Conservation (phyloP, 2,329 filamentous ascomycete species). For the Penicillium sp. region DNA sequence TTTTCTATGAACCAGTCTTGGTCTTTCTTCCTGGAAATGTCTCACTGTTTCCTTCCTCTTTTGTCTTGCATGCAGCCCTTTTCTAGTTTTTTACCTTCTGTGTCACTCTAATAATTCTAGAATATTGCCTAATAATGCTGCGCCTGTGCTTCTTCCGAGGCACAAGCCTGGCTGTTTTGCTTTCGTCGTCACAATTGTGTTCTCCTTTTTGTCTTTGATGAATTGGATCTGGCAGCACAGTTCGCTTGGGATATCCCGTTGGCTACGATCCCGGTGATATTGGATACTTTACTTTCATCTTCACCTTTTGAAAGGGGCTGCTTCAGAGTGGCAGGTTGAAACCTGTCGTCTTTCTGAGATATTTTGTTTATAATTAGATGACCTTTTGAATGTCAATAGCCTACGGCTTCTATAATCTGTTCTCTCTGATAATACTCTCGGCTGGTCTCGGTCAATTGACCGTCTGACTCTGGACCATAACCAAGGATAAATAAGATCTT, state of each 20-base stretch:
- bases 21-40: conserved; percentile 4
- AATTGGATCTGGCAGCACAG: background rate
- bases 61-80: conserved; percentile 14
- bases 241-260: background rate
- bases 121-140: conserved; percentile 21
- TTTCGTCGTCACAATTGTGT: background rate
- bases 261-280: background rate
- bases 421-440: background rate
- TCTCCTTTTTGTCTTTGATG: background rate
- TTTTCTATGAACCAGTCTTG: conserved; percentile 12
- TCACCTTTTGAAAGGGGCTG: conserved; percentile 1
- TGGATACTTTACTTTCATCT: conserved; percentile 1
- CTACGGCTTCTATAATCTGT: background rate
- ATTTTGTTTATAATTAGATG: conserved; percentile 22
- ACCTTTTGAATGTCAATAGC: conserved; percentile 14
- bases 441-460: background rate
- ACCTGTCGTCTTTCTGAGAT: conserved; percentile 4
- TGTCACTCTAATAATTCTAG: conserved; percentile 18
- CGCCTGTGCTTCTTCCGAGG: conserved; percentile 3
- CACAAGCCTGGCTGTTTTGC: conserved; percentile 9
- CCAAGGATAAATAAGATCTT: background rate
- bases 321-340: conserved; percentile 4
- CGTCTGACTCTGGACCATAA: background rate
- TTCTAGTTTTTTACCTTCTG: conserved; percentile 11
- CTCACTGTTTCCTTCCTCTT: background rate